phyloP scores from a whole-genome alignment of 1,284 basidiomycete genomes.

The Ustilago xerochloae region DNA sequence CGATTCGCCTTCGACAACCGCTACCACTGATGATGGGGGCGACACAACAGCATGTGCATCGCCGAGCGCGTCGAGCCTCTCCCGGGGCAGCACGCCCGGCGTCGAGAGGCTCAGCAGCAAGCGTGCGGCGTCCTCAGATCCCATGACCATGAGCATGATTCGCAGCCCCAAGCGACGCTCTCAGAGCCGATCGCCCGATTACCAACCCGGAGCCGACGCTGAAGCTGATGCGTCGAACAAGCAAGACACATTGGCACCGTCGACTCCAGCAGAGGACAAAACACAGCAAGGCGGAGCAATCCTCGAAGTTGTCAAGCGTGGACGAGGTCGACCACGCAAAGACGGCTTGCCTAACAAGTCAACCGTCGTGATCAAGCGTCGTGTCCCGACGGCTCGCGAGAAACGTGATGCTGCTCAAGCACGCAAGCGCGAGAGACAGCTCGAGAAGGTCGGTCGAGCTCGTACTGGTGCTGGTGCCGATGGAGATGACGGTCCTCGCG shows the following conservation, averaged over 20 bases:
- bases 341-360: conserved; percentile 53
- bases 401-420: conserved; percentile 46
- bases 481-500: not conserved
- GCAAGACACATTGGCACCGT: not conserved
- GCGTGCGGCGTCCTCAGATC: conserved; percentile 51
- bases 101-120: conserved; percentile 47
- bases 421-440: conserved; percentile 45
- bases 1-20: conserved; percentile 48
- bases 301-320: conserved; percentile 48
- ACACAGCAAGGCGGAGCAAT: conserved; percentile 6
- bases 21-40: conserved; percentile 53
- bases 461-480: conserved; percentile 3
- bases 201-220: conserved; percentile 6
- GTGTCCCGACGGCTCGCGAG: conserved; percentile 42
- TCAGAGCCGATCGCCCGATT: conserved; percentile 49
- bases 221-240: not conserved
- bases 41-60: conserved; percentile 43
- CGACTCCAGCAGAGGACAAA: not conserved
- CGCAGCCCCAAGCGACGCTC: conserved; percentile 57
- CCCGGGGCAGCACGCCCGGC: conserved; percentile 44
- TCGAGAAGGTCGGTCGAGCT: conserved; percentile 31
- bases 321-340: conserved; percentile 44
- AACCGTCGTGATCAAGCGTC: conserved; percentile 38
- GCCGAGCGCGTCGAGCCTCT: conserved; percentile 24
- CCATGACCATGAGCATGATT: conserved; percentile 48